phyloP scores from a whole-genome alignment of 352 stramenopile species.

The Pythium sp. region DNA sequence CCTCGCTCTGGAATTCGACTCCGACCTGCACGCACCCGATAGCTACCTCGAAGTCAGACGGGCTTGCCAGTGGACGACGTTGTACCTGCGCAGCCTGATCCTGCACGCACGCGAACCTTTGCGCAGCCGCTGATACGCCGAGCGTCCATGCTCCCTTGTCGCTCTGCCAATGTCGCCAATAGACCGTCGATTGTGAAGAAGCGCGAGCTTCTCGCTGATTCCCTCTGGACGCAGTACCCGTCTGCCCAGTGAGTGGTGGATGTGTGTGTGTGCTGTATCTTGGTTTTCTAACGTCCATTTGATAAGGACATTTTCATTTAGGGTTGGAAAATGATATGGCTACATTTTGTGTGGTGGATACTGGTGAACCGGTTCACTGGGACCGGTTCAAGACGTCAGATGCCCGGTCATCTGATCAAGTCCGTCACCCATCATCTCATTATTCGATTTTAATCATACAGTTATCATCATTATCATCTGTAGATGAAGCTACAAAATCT shows the following conservation, averaged over 20 bases:
- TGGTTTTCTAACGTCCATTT: too few relatives aligned
- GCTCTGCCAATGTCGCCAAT: neutral
- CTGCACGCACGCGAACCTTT: neutral
- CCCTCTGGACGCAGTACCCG: slow-evolving; percentile 1
- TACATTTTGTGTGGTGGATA: too few relatives aligned
- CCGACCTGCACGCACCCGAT: neutral
- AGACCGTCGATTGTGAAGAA: slow-evolving; percentile 6
- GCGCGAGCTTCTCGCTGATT: slow-evolving; percentile 7
- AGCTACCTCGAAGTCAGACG: neutral
- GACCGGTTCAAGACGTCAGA: too few relatives aligned
- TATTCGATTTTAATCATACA: too few relatives aligned
- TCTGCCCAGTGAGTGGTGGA: neutral
- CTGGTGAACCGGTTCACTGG: too few relatives aligned
- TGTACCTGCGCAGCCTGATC: neutral
- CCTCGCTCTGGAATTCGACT: neutral
- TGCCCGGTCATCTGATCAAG: too few relatives aligned
- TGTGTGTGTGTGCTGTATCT: too few relatives aligned
- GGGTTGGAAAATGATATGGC: too few relatives aligned
- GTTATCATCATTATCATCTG: too few relatives aligned
- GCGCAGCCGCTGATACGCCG: neutral
- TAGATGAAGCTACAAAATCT: neutral
- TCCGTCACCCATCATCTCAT: too few relatives aligned
- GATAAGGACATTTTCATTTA: too few relatives aligned
- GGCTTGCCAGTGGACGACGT: neutral
- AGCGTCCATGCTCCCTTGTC: slow-evolving; percentile 5